Conservation (phyloP, 2,329 filamentous ascomycete genomes). For the Graphilbum fragrans region DNA sequence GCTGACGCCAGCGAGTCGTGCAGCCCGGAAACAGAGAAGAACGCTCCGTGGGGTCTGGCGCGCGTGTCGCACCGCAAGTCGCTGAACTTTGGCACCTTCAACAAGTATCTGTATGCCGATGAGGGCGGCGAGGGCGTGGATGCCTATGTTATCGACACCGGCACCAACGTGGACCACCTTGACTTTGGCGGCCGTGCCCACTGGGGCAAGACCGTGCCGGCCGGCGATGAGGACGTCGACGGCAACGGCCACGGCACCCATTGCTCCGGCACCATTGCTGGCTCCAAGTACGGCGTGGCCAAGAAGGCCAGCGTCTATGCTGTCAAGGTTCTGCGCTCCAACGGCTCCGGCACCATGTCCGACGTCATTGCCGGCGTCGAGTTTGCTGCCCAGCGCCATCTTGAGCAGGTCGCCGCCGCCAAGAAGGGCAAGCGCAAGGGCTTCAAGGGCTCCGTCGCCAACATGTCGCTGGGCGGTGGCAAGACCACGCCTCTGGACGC, state of each 20-base stretch:
- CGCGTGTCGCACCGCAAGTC: constrained; percentile 90
- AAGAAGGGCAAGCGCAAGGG: constrained; percentile 87
- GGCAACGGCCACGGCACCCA: constrained; percentile 98
- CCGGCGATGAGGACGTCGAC: constrained; percentile 73
- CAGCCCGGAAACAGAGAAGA: constrained; percentile 63
- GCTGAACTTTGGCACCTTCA: constrained; percentile 84
- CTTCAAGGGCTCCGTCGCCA: constrained; percentile 98
- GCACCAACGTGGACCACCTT: constrained; percentile 85
- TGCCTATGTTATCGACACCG: constrained; percentile 97
- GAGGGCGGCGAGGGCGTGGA: constrained; percentile 95
- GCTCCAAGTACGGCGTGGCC: constrained; percentile 98
- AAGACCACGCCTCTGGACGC: constrained; percentile 87
- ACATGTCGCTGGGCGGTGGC: constrained; percentile 98
- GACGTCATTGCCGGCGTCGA: constrained; percentile 98
- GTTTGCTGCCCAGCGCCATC: constrained; percentile 74
- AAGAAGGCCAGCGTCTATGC: constrained; percentile 97
- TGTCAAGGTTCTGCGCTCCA: constrained; percentile 96
- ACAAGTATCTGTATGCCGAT: constrained; percentile 90
- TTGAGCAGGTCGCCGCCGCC: constrained; percentile 60
- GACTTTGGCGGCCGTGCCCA: constrained; percentile 93
- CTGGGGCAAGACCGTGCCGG: constrained; percentile 95
- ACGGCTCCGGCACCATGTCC: constrained; percentile 95
- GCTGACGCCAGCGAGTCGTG: constrained; percentile 23
- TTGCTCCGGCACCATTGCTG: constrained; percentile 95
- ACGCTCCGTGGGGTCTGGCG: constrained; percentile 96